Base-by-base conservation (phyloP, 176 grass and related monocot species). In the Phoenix dactylifera region DNA sequence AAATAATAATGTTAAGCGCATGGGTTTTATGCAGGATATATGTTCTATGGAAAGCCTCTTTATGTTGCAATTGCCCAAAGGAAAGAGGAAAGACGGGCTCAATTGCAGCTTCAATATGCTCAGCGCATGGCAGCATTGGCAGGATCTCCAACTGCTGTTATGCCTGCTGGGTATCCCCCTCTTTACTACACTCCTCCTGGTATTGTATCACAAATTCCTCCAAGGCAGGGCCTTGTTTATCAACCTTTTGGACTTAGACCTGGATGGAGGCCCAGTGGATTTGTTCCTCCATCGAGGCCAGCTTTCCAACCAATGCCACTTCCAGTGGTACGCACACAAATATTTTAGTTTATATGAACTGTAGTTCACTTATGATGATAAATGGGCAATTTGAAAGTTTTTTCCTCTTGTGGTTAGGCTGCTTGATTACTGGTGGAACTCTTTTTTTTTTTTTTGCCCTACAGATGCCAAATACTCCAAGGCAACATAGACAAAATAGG, bases 201-300 rank as follows among this genome's bases (percentile, higher is more conserved):
- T 51, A 60, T 82, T 71, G 52, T 82, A 4, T 52, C 79, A 39
- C 81, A 68, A 76, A 70, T 70, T 77, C 72, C 76, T 82, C 60
- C 73, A 52, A 87, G 81, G 65, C 79, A 88, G 48, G 78, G 66
- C 22, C 78, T 82, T 73, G 54, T 87, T 52, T 90, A 69, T 72
- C 83, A 72, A 50, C 77, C 70, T 15, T 74, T 82, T 65, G 79
- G 73, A 2, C 29, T 74, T 5, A 66, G 66, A 17, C 87, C 65
- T 58, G 80, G 66, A 17, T 89, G 76, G 82, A 77, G 84, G 60
- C 79, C 77, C 18, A 90, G 74, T 51, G 74, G 75, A 58, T 85
- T 69, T 30, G 69, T 49, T 56, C 83, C 81, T 48, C 60, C 77
- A 7, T 55, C 72, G 18, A 73, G 73, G 22, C 77, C 71, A 50